Evolutionary conservation across 805 yeast genomes (phyloP), one percentile per base, ranked within the genome.

Genomic region (Hanseniaspora jakobsenii): DNA sequence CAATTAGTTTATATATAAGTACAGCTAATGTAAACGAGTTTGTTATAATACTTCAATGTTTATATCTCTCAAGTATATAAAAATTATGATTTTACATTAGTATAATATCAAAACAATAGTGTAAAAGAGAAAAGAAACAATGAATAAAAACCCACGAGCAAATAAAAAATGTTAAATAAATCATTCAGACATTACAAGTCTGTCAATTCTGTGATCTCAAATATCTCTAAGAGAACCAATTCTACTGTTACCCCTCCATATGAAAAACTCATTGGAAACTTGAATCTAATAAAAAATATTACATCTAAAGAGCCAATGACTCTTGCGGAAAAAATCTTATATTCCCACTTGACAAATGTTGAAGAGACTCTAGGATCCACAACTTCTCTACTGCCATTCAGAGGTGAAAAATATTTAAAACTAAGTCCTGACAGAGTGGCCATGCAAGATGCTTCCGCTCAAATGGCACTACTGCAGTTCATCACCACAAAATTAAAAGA

Each of bases 371-470:
- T 84, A 51, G 45, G 41, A n/a, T 73, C 69, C 51, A 71, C 75
- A 9, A 63, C 67, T 44, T 30, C 35, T 6, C 59, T 74, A 14
- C 55, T 66, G 42, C 71, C 73, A 53, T 66, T 80, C 51, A 77
- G 98, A 66, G 99, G 98, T 53, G 69, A 78, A 39, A 77, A 87
- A 43, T 91, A 91, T 66, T 73, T 91, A 62, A 91, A 91, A 69
- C 73, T 91, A 56, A 77, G 82, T 61, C 98, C 98, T 19, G 98
- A 91, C 62, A 77, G 98, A 62, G 97, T 91, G 38, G 98, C 98
- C 22, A 89, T 93, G 94, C 98, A 91, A 70, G 98, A 91, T 71
- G 98, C 98, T n/a, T 83, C 95, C 26, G 98, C 98, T 16, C 98
- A 91, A 67, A 91, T 89, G 84, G 98, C 98, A n/a, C 70, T 91